Conservation (phyloP, 495 filamentous ascomycete genomes). For the Aspergillus affinis region DNA sequence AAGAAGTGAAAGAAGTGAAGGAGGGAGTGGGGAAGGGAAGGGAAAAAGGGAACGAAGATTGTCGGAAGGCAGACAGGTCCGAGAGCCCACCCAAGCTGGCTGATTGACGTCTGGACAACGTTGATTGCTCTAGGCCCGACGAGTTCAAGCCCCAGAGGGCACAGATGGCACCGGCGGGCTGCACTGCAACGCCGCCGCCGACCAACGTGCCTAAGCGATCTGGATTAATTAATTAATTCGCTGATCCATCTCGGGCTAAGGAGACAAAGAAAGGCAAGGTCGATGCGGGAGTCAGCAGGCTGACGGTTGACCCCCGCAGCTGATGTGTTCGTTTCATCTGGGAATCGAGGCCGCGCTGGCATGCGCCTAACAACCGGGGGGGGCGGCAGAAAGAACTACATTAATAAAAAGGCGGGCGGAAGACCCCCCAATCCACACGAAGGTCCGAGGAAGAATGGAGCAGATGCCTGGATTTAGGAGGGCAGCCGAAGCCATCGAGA, state of each 20-base stretch:
- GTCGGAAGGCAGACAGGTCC: constrained; percentile 2
- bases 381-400: too few relatives aligned
- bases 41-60: not conserved
- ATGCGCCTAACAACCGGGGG: not conserved
- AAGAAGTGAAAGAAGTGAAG: not conserved
- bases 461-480: not conserved
- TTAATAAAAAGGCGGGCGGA: not conserved
- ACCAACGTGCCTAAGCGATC: not conserved
- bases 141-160: constrained; percentile 1
- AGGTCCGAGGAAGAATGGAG: not conserved
- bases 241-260: not conserved
- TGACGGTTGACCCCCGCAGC: not conserved
- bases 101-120: constrained; percentile 7
- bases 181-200: constrained; percentile 1
- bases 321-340: not conserved
- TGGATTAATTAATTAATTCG: constrained; percentile 6
- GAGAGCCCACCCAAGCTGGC: constrained; percentile 4
- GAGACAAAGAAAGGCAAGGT: not conserved
- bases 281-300: not conserved
- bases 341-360: not conserved
- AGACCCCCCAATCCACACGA: too few relatives aligned
- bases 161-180: not conserved
- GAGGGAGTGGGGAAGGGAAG: not conserved
- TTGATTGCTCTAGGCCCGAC: constrained; percentile 2
- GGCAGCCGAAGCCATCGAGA: not conserved